Conservation (phyloP, 768 basidiomycete species). For the Coprinopsis marcescibilis region DNA sequence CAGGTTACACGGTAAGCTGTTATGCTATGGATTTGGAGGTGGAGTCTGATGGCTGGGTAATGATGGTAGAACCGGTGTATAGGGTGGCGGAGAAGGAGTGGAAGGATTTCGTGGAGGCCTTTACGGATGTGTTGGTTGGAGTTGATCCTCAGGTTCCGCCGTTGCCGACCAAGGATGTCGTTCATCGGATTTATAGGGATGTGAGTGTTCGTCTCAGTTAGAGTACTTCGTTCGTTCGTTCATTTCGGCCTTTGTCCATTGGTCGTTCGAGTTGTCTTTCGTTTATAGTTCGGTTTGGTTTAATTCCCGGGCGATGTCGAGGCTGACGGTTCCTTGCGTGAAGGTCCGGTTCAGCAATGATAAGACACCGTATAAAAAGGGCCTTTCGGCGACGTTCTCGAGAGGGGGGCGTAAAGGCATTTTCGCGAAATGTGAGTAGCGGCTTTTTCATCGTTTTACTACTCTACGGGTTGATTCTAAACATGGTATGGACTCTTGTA, state of each 20-base stretch:
- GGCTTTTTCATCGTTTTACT: background rate
- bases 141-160: conserved; percentile 82
- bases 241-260: background rate
- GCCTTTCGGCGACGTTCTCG: conserved; percentile 79
- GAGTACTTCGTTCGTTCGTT: background rate
- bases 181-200: conserved; percentile 91
- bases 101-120: conserved; percentile 72
- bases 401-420: conserved; percentile 86
- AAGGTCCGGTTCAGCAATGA: conserved; percentile 88
- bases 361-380: conserved; percentile 92
- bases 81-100: conserved; percentile 84
- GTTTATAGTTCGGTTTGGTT: background rate
- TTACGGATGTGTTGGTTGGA: conserved; percentile 61
- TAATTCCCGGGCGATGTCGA: background rate
- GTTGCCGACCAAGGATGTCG: conserved; percentile 86
- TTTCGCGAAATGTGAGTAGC: conserved; percentile 74
- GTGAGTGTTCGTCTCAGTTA: conserved; percentile 34
- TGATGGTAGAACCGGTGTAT: conserved; percentile 64
- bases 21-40: background rate
- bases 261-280: background rate
- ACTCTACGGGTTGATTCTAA: background rate
- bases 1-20: conserved; percentile 61
- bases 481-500: conserved; percentile 17
- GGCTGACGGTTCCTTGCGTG: background rate
- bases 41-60: background rate